Evolutionary conservation across 768 basidiomycete species (phyloP).

Genomic region (Dioszegia crocea): DNA sequence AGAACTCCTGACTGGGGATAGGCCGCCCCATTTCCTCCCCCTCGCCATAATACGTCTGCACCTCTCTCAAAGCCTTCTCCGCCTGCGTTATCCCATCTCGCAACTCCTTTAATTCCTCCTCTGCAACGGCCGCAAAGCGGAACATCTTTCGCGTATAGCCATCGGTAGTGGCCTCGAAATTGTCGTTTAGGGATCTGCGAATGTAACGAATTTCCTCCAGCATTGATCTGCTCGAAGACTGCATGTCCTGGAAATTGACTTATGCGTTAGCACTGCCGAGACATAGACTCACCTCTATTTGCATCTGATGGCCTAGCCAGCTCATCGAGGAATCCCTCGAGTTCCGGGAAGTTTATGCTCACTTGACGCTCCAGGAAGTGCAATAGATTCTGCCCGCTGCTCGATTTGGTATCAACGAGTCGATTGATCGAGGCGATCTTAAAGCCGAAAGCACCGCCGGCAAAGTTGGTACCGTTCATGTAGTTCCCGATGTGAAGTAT

Average conservation of each 20-base stretch:
- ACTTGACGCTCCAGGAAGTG: constrained; percentile 91
- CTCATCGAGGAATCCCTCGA: constrained; percentile 85
- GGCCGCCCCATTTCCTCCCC: constrained; percentile 58
- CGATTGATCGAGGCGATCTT: constrained; percentile 96
- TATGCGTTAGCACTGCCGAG: background rate
- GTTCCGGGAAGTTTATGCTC: constrained; percentile 76
- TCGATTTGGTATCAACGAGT: constrained; percentile 95
- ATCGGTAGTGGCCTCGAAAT: constrained; percentile 75
- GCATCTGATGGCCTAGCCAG: constrained; percentile 84
- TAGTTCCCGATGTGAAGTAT: constrained; percentile 95
- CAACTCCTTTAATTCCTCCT: constrained; percentile 71
- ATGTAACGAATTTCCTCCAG: constrained; percentile 76
- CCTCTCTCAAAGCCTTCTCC: constrained; percentile 75
- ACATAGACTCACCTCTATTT: constrained; percentile 64
- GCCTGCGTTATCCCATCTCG: constrained; percentile 82
- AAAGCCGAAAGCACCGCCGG: constrained; percentile 96
- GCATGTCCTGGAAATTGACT: constrained; percentile 32
- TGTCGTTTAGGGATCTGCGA: constrained; percentile 69
- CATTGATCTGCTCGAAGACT: constrained; percentile 60
- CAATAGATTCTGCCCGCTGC: constrained; percentile 85
- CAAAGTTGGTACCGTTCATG: constrained; percentile 93
- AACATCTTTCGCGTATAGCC: constrained; percentile 88
- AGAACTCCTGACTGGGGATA: constrained; percentile 74
- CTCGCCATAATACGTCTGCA: constrained; percentile 87
- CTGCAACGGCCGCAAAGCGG: constrained; percentile 74